Conservation (phyloP, 306 rosid genomes). For the Senna tora region DNA sequence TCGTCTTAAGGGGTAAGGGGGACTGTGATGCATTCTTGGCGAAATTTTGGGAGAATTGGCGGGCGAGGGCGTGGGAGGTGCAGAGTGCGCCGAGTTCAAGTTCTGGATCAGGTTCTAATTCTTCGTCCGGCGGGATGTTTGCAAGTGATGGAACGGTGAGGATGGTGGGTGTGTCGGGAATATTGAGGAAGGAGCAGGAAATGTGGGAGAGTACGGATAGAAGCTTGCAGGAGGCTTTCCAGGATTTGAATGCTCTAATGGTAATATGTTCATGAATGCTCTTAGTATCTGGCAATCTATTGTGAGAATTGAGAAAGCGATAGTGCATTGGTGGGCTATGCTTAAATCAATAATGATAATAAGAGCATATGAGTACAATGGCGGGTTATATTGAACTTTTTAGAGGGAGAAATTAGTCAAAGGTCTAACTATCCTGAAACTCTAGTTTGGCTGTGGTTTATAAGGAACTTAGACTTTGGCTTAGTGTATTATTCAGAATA, state of each 20-base stretch:
- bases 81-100: conserved; percentile 38
- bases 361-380: not conserved
- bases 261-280: conserved; percentile 43
- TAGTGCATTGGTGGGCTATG: too few species aligned
- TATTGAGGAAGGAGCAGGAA: conserved; percentile 95
- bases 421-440: not conserved
- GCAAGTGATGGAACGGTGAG: conserved; percentile 81
- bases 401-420: conserved; percentile 7
- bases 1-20: conserved; percentile 82
- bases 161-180: conserved; percentile 98
- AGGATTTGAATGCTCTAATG: conserved; percentile 98
- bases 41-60: conserved; percentile 88
- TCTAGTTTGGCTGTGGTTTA: conserved; percentile 27
- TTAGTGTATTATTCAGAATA: conserved; percentile 16
- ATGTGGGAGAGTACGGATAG: conserved; percentile 98
- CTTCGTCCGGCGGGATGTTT: conserved; percentile 57
- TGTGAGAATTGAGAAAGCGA: not conserved
- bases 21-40: conserved; percentile 70
- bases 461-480: conserved; percentile 9
- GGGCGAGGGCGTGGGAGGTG: conserved; percentile 77
- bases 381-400: not conserved
- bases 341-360: too few species aligned
- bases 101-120: conserved; percentile 17
- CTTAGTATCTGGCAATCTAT: not conserved
- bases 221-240: conserved; percentile 97